phyloP scores from a whole-genome alignment of 495 filamentous ascomycete genomes.

The Hypoxylon trugodes region DNA sequence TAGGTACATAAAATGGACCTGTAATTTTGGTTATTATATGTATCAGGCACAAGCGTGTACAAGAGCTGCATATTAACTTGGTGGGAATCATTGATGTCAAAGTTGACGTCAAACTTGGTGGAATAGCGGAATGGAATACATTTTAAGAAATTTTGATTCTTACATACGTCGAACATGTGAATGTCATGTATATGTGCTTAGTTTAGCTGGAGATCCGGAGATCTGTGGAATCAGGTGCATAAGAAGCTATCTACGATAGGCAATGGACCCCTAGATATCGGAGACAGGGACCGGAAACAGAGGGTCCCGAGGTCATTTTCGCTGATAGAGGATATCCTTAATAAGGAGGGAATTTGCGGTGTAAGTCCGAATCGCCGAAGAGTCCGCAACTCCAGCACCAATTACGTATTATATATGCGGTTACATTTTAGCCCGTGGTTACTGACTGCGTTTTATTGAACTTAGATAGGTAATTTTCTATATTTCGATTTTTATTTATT shows the following conservation, averaged over 20 bases:
- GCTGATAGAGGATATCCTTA: background rate
- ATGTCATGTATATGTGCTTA: background rate
- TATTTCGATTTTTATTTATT: too few species aligned
- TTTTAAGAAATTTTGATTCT: background rate
- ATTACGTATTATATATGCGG: slow-evolving; percentile 16
- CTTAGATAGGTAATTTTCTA: too few species aligned
- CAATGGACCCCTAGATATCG: background rate
- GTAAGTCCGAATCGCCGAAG: slow-evolving; percentile 24
- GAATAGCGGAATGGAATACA: background rate
- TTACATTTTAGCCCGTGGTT: slow-evolving; percentile 21
- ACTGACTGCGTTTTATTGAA: too few species aligned
- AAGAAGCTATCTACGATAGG: too few species aligned
- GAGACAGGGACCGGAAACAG: background rate
- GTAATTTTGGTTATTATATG: background rate
- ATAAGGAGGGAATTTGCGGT: background rate
- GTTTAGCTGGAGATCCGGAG: background rate
- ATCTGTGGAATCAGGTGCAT: background rate
- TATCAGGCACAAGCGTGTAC: slow-evolving; percentile 16
- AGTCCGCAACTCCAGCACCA: background rate
- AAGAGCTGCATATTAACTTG: background rate
- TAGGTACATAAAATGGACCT: background rate
- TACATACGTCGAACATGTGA: background rate
- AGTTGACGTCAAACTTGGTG: background rate
- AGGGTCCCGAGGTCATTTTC: background rate
- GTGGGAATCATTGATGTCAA: background rate